Evolutionary conservation across 352 stramenopile species (phyloP).

Genomic region (Phytophthora litchii): DNA sequence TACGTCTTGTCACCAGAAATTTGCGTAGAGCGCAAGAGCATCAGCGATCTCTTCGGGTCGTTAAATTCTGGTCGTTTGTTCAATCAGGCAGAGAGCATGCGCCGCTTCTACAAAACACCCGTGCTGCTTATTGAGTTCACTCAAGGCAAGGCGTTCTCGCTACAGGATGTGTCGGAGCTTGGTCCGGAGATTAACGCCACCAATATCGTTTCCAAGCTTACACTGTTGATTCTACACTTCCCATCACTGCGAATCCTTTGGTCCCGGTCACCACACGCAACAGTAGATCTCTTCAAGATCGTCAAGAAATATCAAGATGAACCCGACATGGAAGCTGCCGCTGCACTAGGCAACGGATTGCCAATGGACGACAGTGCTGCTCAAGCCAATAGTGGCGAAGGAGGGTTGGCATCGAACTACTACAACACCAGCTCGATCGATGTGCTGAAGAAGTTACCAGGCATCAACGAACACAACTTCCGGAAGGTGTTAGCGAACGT

Average conservation of each 20-base stretch:
- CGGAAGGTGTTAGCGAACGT: slow-evolving; percentile 75
- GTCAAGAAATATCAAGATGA: slow-evolving; percentile 87
- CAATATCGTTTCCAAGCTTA: slow-evolving; percentile 96
- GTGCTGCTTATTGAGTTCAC: slow-evolving; percentile 97
- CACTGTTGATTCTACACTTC: slow-evolving; percentile 94
- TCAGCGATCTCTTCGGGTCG: slow-evolving; percentile 96
- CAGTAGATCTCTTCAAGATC: slow-evolving; percentile 84
- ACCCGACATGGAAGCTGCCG: slow-evolving; percentile 78
- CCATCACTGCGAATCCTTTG: slow-evolving; percentile 95
- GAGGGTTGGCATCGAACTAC: slow-evolving; percentile 47
- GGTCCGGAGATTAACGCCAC: slow-evolving; percentile 92
- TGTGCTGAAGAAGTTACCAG: slow-evolving; percentile 95
- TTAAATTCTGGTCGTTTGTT: slow-evolving; percentile 96
- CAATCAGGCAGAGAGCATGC: slow-evolving; percentile 92
- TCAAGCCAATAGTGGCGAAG: slow-evolving; percentile 30
- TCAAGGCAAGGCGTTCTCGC: slow-evolving; percentile 84
- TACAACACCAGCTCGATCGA: slow-evolving; percentile 94
- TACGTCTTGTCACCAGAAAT: slow-evolving; percentile 98
- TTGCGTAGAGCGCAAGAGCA: slow-evolving; percentile 96
- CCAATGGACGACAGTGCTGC: slow-evolving; percentile 26
- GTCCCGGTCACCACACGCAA: slow-evolving; percentile 93
- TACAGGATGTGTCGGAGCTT: slow-evolving; percentile 91
- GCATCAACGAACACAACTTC: slow-evolving; percentile 95
- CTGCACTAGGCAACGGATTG: slow-evolving; percentile 61
- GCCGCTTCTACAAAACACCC: slow-evolving; percentile 85